Percentiles rank a stretch among this genome's conserved stretches.
phyloP scores from a whole-genome alignment of 129 eudicot genomes.

The Smallanthus sonchifolius region DNA sequence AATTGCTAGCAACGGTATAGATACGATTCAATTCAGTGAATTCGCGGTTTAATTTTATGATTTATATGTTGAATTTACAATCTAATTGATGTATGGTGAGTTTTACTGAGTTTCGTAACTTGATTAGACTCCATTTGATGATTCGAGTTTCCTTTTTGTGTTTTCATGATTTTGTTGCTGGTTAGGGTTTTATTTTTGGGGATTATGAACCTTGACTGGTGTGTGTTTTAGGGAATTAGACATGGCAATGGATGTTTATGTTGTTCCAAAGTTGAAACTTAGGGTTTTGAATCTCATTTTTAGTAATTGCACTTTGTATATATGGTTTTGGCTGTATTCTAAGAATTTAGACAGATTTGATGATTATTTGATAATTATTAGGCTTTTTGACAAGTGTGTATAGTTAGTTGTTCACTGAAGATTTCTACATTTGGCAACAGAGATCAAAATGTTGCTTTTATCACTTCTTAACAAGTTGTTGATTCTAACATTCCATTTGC shows the following conservation, averaged over 20 bases:
- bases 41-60: neutral
- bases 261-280: constrained; percentile 1
- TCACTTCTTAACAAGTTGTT: neutral
- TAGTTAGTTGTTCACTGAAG: neutral
- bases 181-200: constrained; percentile 13
- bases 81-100: constrained; percentile 1
- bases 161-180: neutral
- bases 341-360: neutral
- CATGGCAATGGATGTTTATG: constrained; percentile 8
- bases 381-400: constrained; percentile 4
- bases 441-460: neutral
- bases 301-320: neutral
- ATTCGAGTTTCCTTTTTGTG: constrained; percentile 17
- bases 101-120: constrained; percentile 7
- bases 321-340: neutral
- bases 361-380: neutral
- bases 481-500: neutral
- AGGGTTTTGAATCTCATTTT: constrained; percentile 21
- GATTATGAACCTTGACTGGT: constrained; percentile 3
- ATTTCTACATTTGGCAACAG: neutral
- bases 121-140: constrained; percentile 13
- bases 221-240: constrained; percentile 7
- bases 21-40: constrained; percentile 17
- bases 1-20: constrained; percentile 2
- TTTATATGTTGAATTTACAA: neutral